Evolutionary conservation across 202 grass and related monocot species (phyloP).

Genomic region (Digitaria exilis): DNA sequence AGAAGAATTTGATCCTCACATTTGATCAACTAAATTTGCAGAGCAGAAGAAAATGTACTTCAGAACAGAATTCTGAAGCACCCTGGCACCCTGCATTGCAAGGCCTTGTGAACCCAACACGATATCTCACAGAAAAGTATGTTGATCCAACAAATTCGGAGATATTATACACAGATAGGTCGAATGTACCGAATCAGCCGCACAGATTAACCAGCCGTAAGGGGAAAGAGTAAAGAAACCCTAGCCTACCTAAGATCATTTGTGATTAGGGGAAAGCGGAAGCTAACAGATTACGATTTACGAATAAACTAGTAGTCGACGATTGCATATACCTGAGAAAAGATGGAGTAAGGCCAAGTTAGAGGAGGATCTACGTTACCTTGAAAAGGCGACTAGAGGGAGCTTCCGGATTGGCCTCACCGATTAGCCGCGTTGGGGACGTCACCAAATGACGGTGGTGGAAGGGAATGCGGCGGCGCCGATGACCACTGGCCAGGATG

Average conservation of each 20-base stretch:
- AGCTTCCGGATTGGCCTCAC: background rate
- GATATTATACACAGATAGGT: background rate
- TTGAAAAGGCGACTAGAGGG: background rate
- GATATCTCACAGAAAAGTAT: background rate
- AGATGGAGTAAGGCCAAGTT: background rate
- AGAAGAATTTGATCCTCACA: background rate
- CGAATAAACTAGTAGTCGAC: background rate
- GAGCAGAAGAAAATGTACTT: background rate
- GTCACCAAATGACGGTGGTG: background rate
- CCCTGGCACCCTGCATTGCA: background rate
- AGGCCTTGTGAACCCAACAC: background rate
- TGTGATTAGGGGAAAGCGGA: background rate
- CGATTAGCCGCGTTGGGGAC: background rate
- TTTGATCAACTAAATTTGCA: background rate
- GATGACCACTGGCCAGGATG: background rate
- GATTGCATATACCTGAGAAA: background rate
- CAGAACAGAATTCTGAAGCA: background rate
- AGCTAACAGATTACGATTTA: background rate
- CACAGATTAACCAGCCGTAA: background rate
- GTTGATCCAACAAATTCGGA: background rate
- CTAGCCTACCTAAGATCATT: background rate
- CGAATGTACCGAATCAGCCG: background rate
- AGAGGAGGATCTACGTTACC: background rate
- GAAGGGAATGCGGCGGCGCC: background rate
- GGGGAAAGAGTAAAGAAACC: background rate